These are phyloP conservation scores for Trichosanthes cucumerina DNA, from an alignment of 306 rosid genomes.

Conservation along the genomic window DNA sequence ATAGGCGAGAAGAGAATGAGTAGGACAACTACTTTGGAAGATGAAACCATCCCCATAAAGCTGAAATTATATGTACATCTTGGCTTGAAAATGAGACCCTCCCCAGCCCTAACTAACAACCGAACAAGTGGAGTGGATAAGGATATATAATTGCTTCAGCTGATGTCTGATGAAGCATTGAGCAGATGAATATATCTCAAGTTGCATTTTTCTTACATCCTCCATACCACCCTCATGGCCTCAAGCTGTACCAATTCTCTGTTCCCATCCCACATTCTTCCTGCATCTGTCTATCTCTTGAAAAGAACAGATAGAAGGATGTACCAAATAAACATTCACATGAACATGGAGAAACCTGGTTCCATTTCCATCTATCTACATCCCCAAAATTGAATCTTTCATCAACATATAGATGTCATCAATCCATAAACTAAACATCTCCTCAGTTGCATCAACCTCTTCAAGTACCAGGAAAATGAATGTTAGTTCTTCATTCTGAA, in stretches of 20 bases:
- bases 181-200: neutral
- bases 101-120: no score
- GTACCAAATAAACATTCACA: neutral
- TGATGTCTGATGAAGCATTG: neutral
- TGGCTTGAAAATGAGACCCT: no score
- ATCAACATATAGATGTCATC: neutral
- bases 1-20: no score
- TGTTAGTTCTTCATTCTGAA: neutral
- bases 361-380: neutral
- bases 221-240: no score
- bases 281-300: neutral
- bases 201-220: no score
- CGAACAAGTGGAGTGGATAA: no score
- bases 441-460: neutral
- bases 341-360: neutral
- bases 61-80: no score
- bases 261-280: neutral
- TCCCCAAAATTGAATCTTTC: neutral
- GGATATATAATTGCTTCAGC: no score
- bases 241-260: neutral
- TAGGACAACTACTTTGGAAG: neutral
- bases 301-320: neutral
- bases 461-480: neutral
- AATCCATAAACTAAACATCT: neutral
- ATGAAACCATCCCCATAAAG: no score